Evolutionary conservation across 108 stramenopile species (phyloP).

Genomic region (Cyclotella cryptica): DNA sequence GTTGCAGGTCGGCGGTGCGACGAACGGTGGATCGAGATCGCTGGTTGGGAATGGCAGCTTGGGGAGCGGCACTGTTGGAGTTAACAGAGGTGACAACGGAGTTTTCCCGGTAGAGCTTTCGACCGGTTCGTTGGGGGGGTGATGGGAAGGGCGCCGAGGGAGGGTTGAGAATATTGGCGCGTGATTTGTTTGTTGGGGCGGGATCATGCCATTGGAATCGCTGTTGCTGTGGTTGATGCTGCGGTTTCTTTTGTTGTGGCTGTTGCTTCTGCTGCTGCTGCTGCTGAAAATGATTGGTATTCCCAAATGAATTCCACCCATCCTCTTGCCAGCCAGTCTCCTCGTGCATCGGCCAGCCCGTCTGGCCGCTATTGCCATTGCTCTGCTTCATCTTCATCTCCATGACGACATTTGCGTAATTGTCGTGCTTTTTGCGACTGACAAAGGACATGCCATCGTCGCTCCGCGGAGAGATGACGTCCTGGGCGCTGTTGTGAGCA

Average conservation of each 20-base stretch:
- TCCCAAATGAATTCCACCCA: neutral
- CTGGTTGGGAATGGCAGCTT: neutral
- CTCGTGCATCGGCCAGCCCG: neutral
- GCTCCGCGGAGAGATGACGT: constrained; percentile 29
- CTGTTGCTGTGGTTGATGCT: constrained; percentile 25
- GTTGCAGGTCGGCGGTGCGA: constrained; percentile 25
- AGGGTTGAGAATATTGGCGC: neutral
- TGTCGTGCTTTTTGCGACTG: constrained; percentile 42
- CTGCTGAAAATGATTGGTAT: constrained; percentile 20
- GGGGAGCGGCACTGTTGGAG: constrained; percentile 1
- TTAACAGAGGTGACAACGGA: neutral
- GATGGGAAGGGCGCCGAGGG: neutral
- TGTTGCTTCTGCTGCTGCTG: neutral
- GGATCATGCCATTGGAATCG: neutral
- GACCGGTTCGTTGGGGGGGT: constrained; percentile 12
- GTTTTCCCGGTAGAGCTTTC: constrained; percentile 17
- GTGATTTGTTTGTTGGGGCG: neutral
- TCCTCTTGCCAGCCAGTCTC: neutral
- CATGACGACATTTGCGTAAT: constrained; percentile 50
- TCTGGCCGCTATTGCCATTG: neutral
- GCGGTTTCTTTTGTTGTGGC: neutral
- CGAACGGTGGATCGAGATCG: constrained; percentile 37
- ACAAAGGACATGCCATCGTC: constrained; percentile 49
- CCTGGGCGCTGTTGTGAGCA: neutral
- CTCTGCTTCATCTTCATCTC: constrained; percentile 51